Evolutionary conservation across 805 yeast species (phyloP).

Genomic region (Wickerhamiella sorbophila): DNA sequence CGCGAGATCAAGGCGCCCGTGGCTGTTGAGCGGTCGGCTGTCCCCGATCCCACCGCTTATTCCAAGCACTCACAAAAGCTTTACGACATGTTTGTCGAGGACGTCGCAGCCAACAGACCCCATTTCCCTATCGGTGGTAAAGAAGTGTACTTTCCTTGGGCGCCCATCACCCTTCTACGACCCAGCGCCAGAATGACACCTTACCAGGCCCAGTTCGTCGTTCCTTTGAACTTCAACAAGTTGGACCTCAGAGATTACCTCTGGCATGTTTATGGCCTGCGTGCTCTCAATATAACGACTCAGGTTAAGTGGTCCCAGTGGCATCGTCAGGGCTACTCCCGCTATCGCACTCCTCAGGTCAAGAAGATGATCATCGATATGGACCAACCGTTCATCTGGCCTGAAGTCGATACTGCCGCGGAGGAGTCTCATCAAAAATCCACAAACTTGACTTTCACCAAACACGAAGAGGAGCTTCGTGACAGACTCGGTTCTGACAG

Average conservation of each 20-base stretch:
- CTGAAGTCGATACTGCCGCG: conserved; percentile 38
- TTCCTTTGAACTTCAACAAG: conserved; percentile 86
- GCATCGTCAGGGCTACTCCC: conserved; percentile 46
- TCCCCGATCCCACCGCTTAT: conserved; percentile 14
- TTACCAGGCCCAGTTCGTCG: conserved; percentile 89
- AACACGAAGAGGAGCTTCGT: conserved; percentile 37
- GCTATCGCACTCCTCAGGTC: conserved; percentile 64
- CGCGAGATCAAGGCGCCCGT: conserved; percentile 1
- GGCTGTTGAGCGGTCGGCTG: conserved; percentile 4
- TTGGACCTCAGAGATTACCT: conserved; percentile 88
- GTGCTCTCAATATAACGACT: conserved; percentile 79
- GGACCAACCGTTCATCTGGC: conserved; percentile 95
- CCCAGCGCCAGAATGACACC: conserved; percentile 97
- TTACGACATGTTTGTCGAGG: conserved; percentile 6
- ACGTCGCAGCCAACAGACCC: conserved; percentile 35
- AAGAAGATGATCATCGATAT: conserved; percentile 96
- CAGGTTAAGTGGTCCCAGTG: conserved; percentile 66
- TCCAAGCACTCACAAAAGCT: conserved; percentile 16
- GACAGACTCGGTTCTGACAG: conserved; percentile 50
- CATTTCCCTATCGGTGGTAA: conserved; percentile 75
- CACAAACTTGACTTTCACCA: conserved; percentile 20
- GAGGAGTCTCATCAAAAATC: conserved; percentile 15
- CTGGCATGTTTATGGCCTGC: conserved; percentile 75
- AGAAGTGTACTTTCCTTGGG: conserved; percentile 71
- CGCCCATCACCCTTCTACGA: conserved; percentile 62